Evolutionary conservation across 768 basidiomycete genomes (phyloP).

Genomic region (Termitomyces sp.): DNA sequence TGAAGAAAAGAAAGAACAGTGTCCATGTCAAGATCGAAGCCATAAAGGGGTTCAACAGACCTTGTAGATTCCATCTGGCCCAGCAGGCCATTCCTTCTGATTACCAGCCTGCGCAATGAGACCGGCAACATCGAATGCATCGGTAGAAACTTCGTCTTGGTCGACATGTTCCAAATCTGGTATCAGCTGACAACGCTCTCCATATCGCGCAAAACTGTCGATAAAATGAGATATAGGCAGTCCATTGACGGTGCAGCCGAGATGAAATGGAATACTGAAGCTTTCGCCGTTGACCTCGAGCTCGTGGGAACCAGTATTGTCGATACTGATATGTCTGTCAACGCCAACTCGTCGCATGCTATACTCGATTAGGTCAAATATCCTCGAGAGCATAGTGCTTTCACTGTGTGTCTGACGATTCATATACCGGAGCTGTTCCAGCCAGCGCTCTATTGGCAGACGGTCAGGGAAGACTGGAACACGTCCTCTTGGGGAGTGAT

Average conservation of each 20-base stretch:
- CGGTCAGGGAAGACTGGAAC: neutral
- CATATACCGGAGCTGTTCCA: neutral
- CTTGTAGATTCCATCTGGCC: neutral
- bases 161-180: neutral
- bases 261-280: neutral
- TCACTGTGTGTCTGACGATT: neutral
- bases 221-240: neutral
- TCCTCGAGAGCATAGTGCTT: neutral
- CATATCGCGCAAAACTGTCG: neutral
- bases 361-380: neutral
- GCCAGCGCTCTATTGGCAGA: neutral
- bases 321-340: neutral
- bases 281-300: neutral
- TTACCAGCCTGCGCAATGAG: neutral
- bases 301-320: neutral
- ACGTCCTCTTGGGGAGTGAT: neutral
- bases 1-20: neutral
- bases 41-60: neutral
- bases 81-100: neutral
- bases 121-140: neutral
- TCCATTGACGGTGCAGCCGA: neutral
- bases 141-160: neutral
- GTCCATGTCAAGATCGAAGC: neutral
- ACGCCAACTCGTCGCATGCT: neutral
- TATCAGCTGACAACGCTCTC: neutral